These are phyloP conservation scores for Talaromyces amestolkiae DNA, from an alignment of 2,329 filamentous ascomycete species.

Conservation along the genomic window DNA sequence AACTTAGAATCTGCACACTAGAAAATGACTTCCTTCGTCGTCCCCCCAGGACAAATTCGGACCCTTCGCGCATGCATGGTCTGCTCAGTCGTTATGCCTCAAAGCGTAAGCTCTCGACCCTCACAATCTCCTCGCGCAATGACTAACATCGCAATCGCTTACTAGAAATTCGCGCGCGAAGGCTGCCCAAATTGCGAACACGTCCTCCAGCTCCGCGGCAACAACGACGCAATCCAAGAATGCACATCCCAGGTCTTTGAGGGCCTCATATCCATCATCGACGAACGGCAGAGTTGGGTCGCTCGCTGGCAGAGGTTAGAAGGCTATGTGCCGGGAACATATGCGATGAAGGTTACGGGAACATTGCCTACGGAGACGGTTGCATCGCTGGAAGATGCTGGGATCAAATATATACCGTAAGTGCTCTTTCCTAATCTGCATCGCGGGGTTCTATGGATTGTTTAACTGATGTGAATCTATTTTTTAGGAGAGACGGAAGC, in stretches of 20 bases:
- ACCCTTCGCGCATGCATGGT: conserved; percentile 97
- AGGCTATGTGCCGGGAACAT: conserved; percentile 81
- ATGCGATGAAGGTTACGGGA: conserved; percentile 92
- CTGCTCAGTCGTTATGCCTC: conserved; percentile 88
- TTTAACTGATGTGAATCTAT: neutral
- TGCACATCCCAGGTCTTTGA: conserved; percentile 97
- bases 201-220: conserved; percentile 78
- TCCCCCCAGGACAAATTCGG: conserved; percentile 72
- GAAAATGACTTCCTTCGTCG: conserved; percentile 57
- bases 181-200: conserved; percentile 97
- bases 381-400: conserved; percentile 56
- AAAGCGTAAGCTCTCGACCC: conserved; percentile 55
- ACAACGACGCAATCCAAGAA: conserved; percentile 77
- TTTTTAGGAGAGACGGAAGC: conserved; percentile 45
- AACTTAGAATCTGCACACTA: neutral
- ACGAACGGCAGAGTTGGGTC: conserved; percentile 86
- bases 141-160: neutral
- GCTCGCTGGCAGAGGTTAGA: conserved; percentile 95
- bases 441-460: neutral
- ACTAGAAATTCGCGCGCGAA: conserved; percentile 75
- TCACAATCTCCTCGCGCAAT: neutral
- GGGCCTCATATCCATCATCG: conserved; percentile 78
- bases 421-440: conserved; percentile 24
- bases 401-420: conserved; percentile 61
- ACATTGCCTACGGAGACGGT: conserved; percentile 62